Evolutionary conservation across 139 green algal species (phyloP).

Genomic region (Deuterostichococcus epilithicus): DNA sequence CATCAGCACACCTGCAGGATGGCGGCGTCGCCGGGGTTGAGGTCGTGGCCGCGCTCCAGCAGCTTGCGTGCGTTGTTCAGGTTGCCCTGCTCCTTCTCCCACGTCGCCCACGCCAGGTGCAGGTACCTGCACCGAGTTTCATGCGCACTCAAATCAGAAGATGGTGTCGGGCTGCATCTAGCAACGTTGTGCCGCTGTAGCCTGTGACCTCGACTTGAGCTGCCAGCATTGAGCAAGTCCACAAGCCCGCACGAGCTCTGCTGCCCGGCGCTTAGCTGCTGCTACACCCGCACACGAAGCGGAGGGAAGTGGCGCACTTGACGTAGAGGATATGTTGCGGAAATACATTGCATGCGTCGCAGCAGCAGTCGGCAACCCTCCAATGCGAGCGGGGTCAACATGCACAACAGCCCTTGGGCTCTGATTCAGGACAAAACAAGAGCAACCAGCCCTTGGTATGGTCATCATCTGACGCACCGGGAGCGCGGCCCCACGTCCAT

Average conservation of each 20-base stretch:
- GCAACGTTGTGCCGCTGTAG: slow-evolving; percentile 10
- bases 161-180: too few species aligned
- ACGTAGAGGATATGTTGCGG: too few species aligned
- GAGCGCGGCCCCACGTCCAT: slow-evolving; percentile 34
- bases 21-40: slow-evolving; percentile 82
- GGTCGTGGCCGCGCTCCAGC: slow-evolving; percentile 55
- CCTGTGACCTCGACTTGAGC: not conserved
- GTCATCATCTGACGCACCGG: slow-evolving; percentile 17
- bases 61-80: slow-evolving; percentile 62
- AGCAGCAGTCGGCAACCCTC: too few species aligned
- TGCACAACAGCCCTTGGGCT: too few species aligned
- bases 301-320: too few species aligned
- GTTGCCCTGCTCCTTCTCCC: slow-evolving; percentile 68
- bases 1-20: slow-evolving; percentile 64
- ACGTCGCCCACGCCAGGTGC: slow-evolving; percentile 68
- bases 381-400: too few species aligned
- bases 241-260: too few species aligned
- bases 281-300: too few species aligned
- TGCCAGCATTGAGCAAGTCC: slow-evolving; percentile 2
- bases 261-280: too few species aligned
- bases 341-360: too few species aligned
- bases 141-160: not conserved
- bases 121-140: slow-evolving; percentile 48
- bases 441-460: slow-evolving; percentile 2
- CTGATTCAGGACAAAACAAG: too few species aligned